Evolutionary conservation across 2,329 filamentous ascomycete species (phyloP).

Genomic region (Fusarium pseudograminearum): DNA sequence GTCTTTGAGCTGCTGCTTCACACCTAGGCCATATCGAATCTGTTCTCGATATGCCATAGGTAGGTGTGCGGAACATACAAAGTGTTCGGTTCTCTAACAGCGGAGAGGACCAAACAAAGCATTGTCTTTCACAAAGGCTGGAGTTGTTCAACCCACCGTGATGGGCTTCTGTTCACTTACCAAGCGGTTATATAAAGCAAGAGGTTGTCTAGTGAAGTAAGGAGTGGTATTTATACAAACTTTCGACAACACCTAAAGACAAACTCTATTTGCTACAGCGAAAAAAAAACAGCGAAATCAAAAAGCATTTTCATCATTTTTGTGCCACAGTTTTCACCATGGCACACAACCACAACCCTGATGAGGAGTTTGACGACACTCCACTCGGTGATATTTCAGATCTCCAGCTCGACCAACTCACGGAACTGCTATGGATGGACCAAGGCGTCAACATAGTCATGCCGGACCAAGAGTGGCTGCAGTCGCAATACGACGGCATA

Average conservation of each 20-base stretch:
- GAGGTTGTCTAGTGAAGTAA: neutral
- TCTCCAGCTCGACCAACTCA: conserved; percentile 50
- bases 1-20: conserved; percentile 9
- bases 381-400: conserved; percentile 36
- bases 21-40: neutral
- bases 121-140: conserved; percentile 14
- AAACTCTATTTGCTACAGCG: conserved; percentile 4
- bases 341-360: neutral
- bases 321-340: conserved; percentile 22
- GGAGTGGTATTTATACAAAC: neutral
- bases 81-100: conserved; percentile 18
- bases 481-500: conserved; percentile 49
- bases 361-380: conserved; percentile 3
- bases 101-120: neutral
- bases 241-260: neutral
- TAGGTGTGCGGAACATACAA: conserved; percentile 9
- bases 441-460: conserved; percentile 32
- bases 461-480: conserved; percentile 54
- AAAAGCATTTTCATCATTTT: conserved; percentile 13
- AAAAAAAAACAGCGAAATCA: neutral
- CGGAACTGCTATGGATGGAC: conserved; percentile 54
- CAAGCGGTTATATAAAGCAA: conserved; percentile 24
- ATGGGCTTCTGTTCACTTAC: conserved; percentile 20
- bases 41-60: conserved; percentile 1
- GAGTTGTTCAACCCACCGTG: conserved; percentile 4